Base-by-base conservation (phyloP, 2,329 filamentous ascomycete genomes). In the Pseudodiploospora longispora region DNA sequence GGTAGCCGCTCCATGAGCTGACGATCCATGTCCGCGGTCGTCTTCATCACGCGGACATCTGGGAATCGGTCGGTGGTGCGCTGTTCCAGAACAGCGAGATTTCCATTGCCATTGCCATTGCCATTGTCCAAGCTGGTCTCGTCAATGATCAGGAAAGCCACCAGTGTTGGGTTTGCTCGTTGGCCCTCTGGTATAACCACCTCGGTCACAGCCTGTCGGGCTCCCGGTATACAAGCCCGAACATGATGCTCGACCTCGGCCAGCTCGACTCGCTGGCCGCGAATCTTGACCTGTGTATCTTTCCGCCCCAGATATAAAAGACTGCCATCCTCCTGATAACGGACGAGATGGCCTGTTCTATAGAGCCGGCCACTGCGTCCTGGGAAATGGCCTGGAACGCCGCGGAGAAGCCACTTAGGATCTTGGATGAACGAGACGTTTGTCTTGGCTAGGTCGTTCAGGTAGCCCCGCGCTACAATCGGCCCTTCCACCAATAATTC, bases 261-360 rank as follows among this genome's bases (percentile, higher is more conserved):
- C 32, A 40, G 19, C 19, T 44, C 42, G 8, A 44, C 39, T 28
- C 42, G 36, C 30, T 44, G 42, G 6, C 42, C 42, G 31, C 39
- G 38, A 10, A 44, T 27, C n/a, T 44, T 44, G 10, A 44, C 42
- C 8, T 44, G 42, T 6, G 19, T 40, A 36, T 44, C 42, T 34
- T 44, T 44, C 5, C 42, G 37, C 6, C 42, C 42, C 5, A 30
- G 28, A 37, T 35, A 44, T 27, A 34, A 29, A 6, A 44, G 10
- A 10, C 36, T 44, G 10, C 42, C 42, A 27, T 44, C 42, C 6
- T 33, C 27, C 27, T 40, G 36, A 19, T 39, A 29, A 8, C 42
- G 37, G 6, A 36, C 42, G 10, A 44, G 42, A 34, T 44, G 37
- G 28, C 42, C 42, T 3, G 42, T 44, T 12, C 30, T 34, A 29